Percentiles rank a stretch among this genome's conserved stretches.
Evolutionary conservation across 495 filamentous ascomycete species (phyloP).

Genomic region (Penicillium paradoxum): DNA sequence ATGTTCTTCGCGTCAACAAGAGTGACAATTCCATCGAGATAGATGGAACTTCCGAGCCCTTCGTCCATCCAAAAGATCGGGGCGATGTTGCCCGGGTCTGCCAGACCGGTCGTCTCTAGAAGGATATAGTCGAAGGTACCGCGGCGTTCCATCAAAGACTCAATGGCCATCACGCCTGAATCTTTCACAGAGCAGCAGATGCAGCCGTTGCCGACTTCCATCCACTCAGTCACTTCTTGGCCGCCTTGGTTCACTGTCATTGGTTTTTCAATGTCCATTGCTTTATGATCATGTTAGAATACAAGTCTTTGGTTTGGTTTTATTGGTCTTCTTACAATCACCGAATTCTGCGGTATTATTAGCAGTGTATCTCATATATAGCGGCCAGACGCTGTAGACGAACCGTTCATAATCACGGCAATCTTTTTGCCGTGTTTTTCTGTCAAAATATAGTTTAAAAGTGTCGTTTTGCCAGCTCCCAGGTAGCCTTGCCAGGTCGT

Average conservation of each 20-base stretch:
- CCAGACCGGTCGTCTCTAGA: constrained; percentile 91
- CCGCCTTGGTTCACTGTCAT: constrained; percentile 82
- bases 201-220: constrained; percentile 93
- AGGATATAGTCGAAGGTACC: constrained; percentile 97
- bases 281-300: constrained; percentile 38
- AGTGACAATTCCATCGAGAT: constrained; percentile 94
- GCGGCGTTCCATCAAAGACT: constrained; percentile 90
- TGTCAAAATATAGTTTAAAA: constrained; percentile 91
- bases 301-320: not conserved
- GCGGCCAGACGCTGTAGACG: constrained; percentile 13
- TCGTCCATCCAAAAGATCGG: constrained; percentile 98
- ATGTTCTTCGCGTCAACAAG: constrained; percentile 95
- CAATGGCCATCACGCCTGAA: constrained; percentile 85
- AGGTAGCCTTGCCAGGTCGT: constrained; percentile 59
- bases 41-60: constrained; percentile 87
- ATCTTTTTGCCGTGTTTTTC: constrained; percentile 95
- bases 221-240: constrained; percentile 87
- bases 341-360: constrained; percentile 69
- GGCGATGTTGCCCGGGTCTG: constrained; percentile 92
- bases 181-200: constrained; percentile 99
- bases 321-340: constrained; percentile 60
- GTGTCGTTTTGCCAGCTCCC: constrained; percentile 90
- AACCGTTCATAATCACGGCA: constrained; percentile 94
- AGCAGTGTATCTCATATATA: constrained; percentile 6
- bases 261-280: constrained; percentile 89